Evolutionary conservation across 1,284 basidiomycete genomes (phyloP).

Genomic region (Cutaneotrichosporon daszewskae): DNA sequence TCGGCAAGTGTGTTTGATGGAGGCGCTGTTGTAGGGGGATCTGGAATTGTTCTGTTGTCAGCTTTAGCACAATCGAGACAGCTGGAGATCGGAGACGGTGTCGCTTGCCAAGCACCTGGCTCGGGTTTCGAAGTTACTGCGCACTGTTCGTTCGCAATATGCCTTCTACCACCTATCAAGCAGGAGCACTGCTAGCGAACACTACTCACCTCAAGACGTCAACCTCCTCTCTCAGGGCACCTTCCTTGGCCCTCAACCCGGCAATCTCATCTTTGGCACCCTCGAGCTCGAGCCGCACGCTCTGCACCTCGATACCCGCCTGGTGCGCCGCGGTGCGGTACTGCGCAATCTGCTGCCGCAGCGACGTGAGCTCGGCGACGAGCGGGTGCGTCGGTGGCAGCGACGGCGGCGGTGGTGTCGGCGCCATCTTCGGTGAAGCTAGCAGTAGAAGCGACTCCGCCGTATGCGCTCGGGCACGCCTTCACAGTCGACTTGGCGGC

Average conservation of each 20-base stretch:
- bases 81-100: too few relatives aligned
- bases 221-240: constrained; percentile 32
- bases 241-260: constrained; percentile 39
- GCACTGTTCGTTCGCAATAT: too few relatives aligned
- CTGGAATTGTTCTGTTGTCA: constrained; percentile 23
- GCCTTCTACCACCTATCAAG: too few relatives aligned
- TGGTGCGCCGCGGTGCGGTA: constrained; percentile 52
- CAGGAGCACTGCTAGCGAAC: not conserved
- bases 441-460: too few relatives aligned
- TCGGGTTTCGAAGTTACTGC: too few relatives aligned
- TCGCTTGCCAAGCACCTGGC: too few relatives aligned
- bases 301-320: constrained; percentile 44
- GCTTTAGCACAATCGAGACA: too few relatives aligned
- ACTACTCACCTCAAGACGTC: constrained; percentile 36
- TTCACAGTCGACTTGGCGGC: too few relatives aligned
- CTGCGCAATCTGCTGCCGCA: constrained; percentile 59
- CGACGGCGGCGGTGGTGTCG: constrained; percentile 30
- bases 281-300: constrained; percentile 40
- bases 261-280: constrained; percentile 39
- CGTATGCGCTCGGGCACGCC: too few relatives aligned
- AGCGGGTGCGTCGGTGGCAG: constrained; percentile 55
- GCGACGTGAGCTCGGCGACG: constrained; percentile 58
- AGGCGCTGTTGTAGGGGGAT: constrained; percentile 26
- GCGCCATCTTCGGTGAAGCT: too few relatives aligned
- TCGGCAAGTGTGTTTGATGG: constrained; percentile 40